Base-by-base conservation (phyloP, 2,329 filamentous ascomycete genomes). In the Diaporthe sp. region DNA sequence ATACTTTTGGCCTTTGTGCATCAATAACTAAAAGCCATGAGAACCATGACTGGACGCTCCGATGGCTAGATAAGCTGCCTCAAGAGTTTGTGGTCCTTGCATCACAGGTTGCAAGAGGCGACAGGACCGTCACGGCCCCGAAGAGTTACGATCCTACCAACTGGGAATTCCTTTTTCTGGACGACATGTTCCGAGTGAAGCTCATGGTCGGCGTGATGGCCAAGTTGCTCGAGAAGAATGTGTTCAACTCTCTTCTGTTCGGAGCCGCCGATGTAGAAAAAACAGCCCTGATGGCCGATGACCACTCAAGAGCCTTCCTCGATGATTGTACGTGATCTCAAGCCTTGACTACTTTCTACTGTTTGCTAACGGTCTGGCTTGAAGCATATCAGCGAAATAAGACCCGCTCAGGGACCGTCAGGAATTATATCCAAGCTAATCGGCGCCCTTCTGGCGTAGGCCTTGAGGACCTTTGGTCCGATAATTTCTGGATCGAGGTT, bases 221-320 rank as follows among this genome's bases (percentile, higher is more conserved):
- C 4, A 83, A 84, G 79, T 78, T 85, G 55, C 79, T 87, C 68
- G 81, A 86, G 76, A 82, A 80, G 76, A 80, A 81, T 25, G 83
- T 87, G 39, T 85, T 85, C 73, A 81, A 81, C 51, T 80, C 82
- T 53, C 78, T 87, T 55, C 77, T 87, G 1, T 87, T 87, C 75
- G 86, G 86, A 42, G 85, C 82, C 6, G 77, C 76, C 2, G n/a
- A 78, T 5, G 3, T n/a, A 2, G 79, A 81, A 74, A 77, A 77
- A 61, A 42, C 72, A 0, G 80, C 82, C 69, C 78, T 87, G 31
- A 75, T 79, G 2, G 77, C 79, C 15, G 58, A 53, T 44, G 75
- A 77, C 25, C 28, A 28, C 9, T 39, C 70, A 37, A 75, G 46
- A 34, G 51, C 59, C 13, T 39, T 58, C 12, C 39, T 55, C 4